Percentiles rank a stretch among this genome's conserved stretches.
These are phyloP conservation scores for Tuber indicum DNA, from an alignment of 495 filamentous ascomycete species.

Conservation along the genomic window DNA sequence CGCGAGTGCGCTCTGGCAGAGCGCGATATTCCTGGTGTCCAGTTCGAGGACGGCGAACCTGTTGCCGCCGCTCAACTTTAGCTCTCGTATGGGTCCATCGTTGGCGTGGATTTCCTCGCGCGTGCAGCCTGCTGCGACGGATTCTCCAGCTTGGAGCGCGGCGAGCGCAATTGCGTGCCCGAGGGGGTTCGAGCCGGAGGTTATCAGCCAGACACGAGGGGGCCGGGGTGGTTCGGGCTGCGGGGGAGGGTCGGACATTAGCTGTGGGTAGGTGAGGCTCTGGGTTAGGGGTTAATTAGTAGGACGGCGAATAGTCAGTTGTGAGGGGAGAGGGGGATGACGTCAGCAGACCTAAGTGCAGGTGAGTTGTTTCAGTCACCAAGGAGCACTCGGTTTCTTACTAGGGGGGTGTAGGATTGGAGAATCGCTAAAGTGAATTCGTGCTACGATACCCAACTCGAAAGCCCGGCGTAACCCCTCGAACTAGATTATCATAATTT, in stretches of 20 bases:
- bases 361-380: not conserved
- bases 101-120: slow-evolving; percentile 58
- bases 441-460: too few species aligned
- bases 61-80: slow-evolving; percentile 52
- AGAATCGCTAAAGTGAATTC: too few species aligned
- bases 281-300: not conserved
- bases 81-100: slow-evolving; percentile 35
- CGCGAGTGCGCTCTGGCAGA: slow-evolving; percentile 74
- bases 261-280: not conserved
- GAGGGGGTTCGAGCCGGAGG: slow-evolving; percentile 74
- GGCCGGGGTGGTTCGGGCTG: not conserved
- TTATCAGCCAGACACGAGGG: slow-evolving; percentile 65
- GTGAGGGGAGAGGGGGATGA: not conserved
- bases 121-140: slow-evolving; percentile 68
- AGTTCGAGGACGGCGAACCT: slow-evolving; percentile 45
- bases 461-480: too few species aligned
- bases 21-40: slow-evolving; percentile 49
- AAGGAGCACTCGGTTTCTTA: not conserved
- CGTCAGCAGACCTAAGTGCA: not conserved
- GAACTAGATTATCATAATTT: too few species aligned
- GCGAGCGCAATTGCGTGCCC: slow-evolving; percentile 61
- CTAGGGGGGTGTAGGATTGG: too few species aligned
- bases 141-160: slow-evolving; percentile 73
- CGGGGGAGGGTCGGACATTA: not conserved
- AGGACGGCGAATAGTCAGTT: not conserved